These are phyloP conservation scores for Yarrowia yakushimensis DNA, from an alignment of 805 yeast genomes.

Conservation along the genomic window DNA sequence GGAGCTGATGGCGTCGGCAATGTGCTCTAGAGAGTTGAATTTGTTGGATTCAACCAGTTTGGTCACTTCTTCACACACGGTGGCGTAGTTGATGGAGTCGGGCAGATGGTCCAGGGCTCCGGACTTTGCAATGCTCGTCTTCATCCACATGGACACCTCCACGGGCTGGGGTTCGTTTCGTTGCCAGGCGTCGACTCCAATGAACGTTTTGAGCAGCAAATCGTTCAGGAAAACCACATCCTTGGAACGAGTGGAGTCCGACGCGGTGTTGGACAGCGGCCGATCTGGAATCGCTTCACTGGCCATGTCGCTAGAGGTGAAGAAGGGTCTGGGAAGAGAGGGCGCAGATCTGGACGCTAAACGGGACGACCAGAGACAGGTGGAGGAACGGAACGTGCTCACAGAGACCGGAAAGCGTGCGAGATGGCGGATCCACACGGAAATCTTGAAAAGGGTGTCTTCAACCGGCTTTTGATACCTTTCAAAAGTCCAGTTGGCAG, in stretches of 20 bases:
- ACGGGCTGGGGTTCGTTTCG: constrained; percentile 65
- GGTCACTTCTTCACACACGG: constrained; percentile 62
- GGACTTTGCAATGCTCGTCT: constrained; percentile 69
- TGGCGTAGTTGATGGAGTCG: constrained; percentile 85
- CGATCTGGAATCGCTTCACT: constrained; percentile 17
- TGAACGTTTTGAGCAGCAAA: constrained; percentile 57
- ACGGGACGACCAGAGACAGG: not conserved
- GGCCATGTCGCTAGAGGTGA: not conserved
- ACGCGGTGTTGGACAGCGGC: constrained; percentile 11
- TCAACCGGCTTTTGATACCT: not conserved
- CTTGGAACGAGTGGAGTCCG: constrained; percentile 24
- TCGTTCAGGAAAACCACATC: constrained; percentile 52
- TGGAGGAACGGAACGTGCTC: not conserved
- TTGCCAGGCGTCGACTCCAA: constrained; percentile 75
- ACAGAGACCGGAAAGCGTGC: not conserved
- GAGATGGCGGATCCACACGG: not conserved
- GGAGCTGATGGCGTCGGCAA: constrained; percentile 48
- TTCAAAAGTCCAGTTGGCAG: not conserved
- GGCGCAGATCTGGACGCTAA: not conserved
- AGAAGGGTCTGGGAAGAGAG: not conserved
- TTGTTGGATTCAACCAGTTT: constrained; percentile 47
- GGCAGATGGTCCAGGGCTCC: constrained; percentile 75
- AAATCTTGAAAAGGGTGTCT: not conserved
- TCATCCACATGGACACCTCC: constrained; percentile 53
- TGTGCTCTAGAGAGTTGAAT: constrained; percentile 40